Base-by-base conservation (phyloP, 2,329 filamentous ascomycete species). In the Clonostachys sp. region DNA sequence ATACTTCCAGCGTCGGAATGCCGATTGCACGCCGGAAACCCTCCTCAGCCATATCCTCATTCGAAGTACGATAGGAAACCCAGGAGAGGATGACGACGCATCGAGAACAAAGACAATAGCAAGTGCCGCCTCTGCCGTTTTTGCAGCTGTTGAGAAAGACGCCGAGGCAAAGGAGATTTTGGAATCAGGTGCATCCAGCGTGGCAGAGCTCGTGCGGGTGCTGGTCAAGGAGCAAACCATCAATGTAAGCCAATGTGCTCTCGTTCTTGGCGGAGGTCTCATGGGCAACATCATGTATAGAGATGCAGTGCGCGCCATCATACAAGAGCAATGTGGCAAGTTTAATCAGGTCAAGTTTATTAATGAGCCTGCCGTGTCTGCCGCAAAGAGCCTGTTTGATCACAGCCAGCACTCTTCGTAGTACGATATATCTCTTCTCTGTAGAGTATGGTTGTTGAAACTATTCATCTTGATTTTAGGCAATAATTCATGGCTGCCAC, bases 241-340 rank as follows among this genome's bases (percentile, higher is more conserved):
- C 12, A 46, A 53, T 14, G 34, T 50, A 7, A 16, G 50, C 10
- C 47, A 24, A 38, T 47, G 50, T 7, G 53, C 45, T 12, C 45
- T 60, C 12, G 46, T 58, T 6, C 46, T 60, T 9, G 51, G 54
- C 3, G 57, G 56, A 7, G 55, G 56, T 12, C 45, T 60, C 20
- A 52, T 56, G 54, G 50, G 54, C 36, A 46, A 57, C 34, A 36
- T 6, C 14, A 39, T 36, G 43, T 45, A 45, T 18, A 35, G 33
- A 36, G 43, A 42, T 1, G 4, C 20, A 17, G 41, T 42, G 14
- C n/a, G n/a, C 13, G 41, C 12, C 20, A 17, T 42, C n/a, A 9
- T 42, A 24, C n/a, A 42, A 13, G 41, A 42, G 20, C n/a, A 42
- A 7, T 42, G 41, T 24, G 41, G 41, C 20, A 14, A 42, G 14